Percentiles rank a stretch among this genome's conserved stretches.
These are phyloP conservation scores for Cokeromyces recurvatus DNA, from an alignment of 371 early-diverging fungal species.

Conservation along the genomic window DNA sequence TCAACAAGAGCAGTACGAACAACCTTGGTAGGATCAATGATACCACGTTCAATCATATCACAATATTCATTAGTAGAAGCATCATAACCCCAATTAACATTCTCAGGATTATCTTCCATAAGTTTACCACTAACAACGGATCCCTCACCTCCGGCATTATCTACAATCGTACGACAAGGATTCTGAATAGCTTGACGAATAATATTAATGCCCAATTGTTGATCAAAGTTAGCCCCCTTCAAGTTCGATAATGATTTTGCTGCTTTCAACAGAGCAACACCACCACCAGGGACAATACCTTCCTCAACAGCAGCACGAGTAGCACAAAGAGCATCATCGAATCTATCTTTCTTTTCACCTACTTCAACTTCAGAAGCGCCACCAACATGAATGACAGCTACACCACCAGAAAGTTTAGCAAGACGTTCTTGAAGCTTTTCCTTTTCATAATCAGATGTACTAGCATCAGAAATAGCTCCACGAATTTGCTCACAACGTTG, in stretches of 20 bases:
- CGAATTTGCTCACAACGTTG: conserved; percentile 97
- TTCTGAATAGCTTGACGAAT: conserved; percentile 89
- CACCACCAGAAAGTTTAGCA: conserved; percentile 96
- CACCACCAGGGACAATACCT: conserved; percentile 98
- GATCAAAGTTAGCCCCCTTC: conserved; percentile 95
- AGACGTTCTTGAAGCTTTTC: conserved; percentile 98
- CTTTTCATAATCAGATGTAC: conserved; percentile 93
- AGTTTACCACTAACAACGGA: conserved; percentile 93
- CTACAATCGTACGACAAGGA: conserved; percentile 90
- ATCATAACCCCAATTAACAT: conserved; percentile 92
- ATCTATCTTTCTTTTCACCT: conserved; percentile 97
- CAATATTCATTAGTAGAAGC: conserved; percentile 88
- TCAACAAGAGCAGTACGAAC: conserved; percentile 95
- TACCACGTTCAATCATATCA: conserved; percentile 94
- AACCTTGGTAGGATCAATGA: conserved; percentile 97
- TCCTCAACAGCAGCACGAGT: conserved; percentile 98
- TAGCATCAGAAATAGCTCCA: conserved; percentile 71
- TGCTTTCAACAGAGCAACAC: conserved; percentile 93
- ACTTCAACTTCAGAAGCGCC: conserved; percentile 97
- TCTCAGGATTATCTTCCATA: conserved; percentile 64
- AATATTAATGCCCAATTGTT: conserved; percentile 94
- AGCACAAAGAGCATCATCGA: conserved; percentile 96
- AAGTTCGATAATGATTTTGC: conserved; percentile 70
- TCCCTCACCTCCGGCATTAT: conserved; percentile 96
- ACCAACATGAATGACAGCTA: conserved; percentile 97